Evolutionary conservation across 2,329 filamentous ascomycete genomes (phyloP), one percentile per base, ranked within the genome.

Genomic region (Verticillium dahliae): DNA sequence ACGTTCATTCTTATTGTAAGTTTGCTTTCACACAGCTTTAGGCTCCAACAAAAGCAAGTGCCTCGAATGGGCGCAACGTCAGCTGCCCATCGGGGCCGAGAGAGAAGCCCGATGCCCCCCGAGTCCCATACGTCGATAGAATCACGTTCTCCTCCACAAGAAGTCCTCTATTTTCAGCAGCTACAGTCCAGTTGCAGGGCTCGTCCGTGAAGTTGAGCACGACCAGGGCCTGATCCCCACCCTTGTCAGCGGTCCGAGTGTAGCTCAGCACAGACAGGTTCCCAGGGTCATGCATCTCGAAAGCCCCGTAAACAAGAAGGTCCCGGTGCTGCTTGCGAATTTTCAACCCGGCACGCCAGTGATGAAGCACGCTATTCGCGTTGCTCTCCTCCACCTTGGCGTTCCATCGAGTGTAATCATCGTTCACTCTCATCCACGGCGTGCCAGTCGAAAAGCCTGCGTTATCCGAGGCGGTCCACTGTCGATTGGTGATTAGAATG

Each of bases 161-260:
- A 0, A 67, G 66, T 1, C 73, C 57, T 31, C 74, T 71, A 22
- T 69, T 58, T 0, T 65, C 56, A 0, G 55, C 60, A 0, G 69
- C 68, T 10, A 60, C 6, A 6, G 37, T 38, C 68, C 69, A 71
- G 1, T 38, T 35, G 63, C 76, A 73, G 6, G 69, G 61, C 14
- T 70, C 63, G 1, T 65, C 41, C 1, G 67, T 68, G 62, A 75
- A 76, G 65, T 76, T 76, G 34, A 75, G 62, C 2, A 71, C 67
- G 4, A 73, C 69, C 1, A 73, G 62, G 1, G 67, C 66, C 58
- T 68, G 71, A 33, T 65, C 66, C 1, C 62, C 62, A 22, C 66
- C 67, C 0, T 62, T 54, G 18, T 67, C 56, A 3, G 37, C 34
- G n/a, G 15, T 10, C 9, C 56, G 37, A 14, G 10, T 41, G 22